These are phyloP conservation scores for Fraxinus cuspidata DNA, from an alignment of 257 asterid genomes.

Conservation along the genomic window DNA sequence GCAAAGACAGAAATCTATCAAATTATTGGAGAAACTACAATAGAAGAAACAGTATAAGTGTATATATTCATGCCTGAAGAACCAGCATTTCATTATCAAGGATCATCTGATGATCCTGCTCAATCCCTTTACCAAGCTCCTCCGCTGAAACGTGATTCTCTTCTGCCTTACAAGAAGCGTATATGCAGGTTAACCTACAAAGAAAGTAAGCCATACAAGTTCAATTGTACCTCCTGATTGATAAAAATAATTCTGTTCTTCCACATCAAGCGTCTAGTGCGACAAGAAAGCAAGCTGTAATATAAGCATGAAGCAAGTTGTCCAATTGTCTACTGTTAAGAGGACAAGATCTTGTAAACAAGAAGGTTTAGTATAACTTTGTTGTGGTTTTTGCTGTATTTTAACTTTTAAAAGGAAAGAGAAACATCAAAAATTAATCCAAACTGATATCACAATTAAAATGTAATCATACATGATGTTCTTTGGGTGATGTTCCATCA, in stretches of 20 bases:
- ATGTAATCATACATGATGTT: constrained; percentile 70
- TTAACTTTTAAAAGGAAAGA: not conserved
- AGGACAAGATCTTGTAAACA: not conserved
- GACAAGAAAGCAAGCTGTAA: not conserved
- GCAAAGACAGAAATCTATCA: constrained; percentile 36
- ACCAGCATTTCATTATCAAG: constrained; percentile 92
- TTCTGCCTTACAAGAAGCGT: constrained; percentile 96
- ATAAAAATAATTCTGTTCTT: constrained; percentile 5
- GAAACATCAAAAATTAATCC: constrained; percentile 13
- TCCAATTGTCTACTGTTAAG: constrained; percentile 2
- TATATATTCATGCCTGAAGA: constrained; percentile 67
- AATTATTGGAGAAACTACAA: constrained; percentile 10
- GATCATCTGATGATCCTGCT: constrained; percentile 86
- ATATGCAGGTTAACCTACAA: constrained; percentile 94
- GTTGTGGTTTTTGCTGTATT: not conserved
- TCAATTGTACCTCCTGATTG: not conserved
- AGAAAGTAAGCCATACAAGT: not conserved
- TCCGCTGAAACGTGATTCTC: constrained; percentile 99
- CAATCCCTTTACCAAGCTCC: constrained; percentile 99
- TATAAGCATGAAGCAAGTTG: not conserved
- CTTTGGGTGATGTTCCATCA: constrained; percentile 99
- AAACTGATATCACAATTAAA: constrained; percentile 16
- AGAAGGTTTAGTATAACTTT: not conserved
- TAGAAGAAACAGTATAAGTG: constrained; percentile 1
- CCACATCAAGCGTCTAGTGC: not conserved